Evolutionary conservation across 2,329 filamentous ascomycete species (phyloP).

Genomic region (Ceratocystis papillata): DNA sequence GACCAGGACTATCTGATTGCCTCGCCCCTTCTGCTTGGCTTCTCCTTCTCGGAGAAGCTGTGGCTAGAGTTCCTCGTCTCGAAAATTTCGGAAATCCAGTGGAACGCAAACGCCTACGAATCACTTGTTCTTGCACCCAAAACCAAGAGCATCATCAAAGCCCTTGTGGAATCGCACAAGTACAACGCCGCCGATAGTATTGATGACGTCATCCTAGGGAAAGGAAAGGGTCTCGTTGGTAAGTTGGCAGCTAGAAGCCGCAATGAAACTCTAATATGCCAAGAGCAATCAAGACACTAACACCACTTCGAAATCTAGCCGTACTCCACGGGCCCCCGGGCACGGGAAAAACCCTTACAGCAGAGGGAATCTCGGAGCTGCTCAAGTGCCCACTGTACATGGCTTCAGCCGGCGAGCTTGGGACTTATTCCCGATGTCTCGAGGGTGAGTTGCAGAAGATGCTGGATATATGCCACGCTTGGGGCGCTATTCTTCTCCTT

Average conservation of each 20-base stretch:
- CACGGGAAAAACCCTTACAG: constrained; percentile 80
- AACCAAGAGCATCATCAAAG: constrained; percentile 39
- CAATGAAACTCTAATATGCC: constrained; percentile 33
- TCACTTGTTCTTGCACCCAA: constrained; percentile 40
- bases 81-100: constrained; percentile 35
- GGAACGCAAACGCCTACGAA: constrained; percentile 39
- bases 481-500: constrained; percentile 42
- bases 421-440: constrained; percentile 62
- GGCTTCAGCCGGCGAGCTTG: constrained; percentile 71
- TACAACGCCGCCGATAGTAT: constrained; percentile 25
- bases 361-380: constrained; percentile 49
- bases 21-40: constrained; percentile 74
- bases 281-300: not conserved
- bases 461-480: constrained; percentile 40
- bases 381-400: constrained; percentile 74
- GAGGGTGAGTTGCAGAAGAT: constrained; percentile 62
- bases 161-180: constrained; percentile 39
- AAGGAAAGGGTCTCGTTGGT: constrained; percentile 36
- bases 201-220: constrained; percentile 36
- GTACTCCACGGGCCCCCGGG: constrained; percentile 53
- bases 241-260: not conserved
- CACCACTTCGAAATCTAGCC: not conserved
- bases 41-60: constrained; percentile 38
- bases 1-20: constrained; percentile 78
- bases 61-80: constrained; percentile 33